Evolutionary conservation across 2,329 filamentous ascomycete species (phyloP).

Genomic region (Colletotrichum brevisporum): DNA sequence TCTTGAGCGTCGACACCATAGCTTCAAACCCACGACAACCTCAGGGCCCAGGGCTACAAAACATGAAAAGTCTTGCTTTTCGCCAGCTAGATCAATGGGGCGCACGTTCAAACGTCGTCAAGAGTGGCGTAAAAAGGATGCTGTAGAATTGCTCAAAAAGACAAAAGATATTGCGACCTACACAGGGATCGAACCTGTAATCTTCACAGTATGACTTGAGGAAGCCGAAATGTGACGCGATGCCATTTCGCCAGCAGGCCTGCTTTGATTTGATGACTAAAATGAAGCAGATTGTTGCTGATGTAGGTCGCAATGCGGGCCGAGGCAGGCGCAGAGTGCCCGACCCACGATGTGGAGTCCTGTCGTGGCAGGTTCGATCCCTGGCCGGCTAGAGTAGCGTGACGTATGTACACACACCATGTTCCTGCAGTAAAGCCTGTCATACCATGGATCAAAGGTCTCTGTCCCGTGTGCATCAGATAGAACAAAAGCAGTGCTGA

Average conservation of each 20-base stretch:
- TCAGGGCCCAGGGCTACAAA: too few relatives aligned
- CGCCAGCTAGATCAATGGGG: too few relatives aligned
- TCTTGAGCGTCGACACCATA: too few relatives aligned
- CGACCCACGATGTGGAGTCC: constrained; percentile 25
- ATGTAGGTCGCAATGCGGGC: background rate
- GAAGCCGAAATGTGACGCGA: constrained; percentile 41
- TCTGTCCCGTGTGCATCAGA: background rate
- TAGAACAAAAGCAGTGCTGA: background rate
- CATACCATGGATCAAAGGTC: too few relatives aligned
- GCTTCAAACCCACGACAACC: too few relatives aligned
- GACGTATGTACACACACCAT: too few relatives aligned
- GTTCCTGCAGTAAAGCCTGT: too few relatives aligned
- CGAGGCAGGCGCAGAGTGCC: background rate
- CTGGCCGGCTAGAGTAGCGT: too few relatives aligned
- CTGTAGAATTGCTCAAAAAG: background rate
- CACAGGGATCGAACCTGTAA: constrained; percentile 41
- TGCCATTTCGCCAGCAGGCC: constrained; percentile 42
- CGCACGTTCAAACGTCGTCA: background rate
- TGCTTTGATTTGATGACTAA: constrained; percentile 1
- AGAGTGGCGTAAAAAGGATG: background rate
- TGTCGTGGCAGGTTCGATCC: background rate
- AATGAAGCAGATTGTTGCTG: fast-evolving
- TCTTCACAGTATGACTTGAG: constrained; percentile 39
- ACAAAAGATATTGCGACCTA: constrained; percentile 26
- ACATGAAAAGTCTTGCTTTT: too few relatives aligned